Percentiles rank a stretch among this genome's conserved stretches.
These are phyloP conservation scores for Diaporthe ampelina DNA, from an alignment of 2,329 filamentous ascomycete species.

Conservation along the genomic window DNA sequence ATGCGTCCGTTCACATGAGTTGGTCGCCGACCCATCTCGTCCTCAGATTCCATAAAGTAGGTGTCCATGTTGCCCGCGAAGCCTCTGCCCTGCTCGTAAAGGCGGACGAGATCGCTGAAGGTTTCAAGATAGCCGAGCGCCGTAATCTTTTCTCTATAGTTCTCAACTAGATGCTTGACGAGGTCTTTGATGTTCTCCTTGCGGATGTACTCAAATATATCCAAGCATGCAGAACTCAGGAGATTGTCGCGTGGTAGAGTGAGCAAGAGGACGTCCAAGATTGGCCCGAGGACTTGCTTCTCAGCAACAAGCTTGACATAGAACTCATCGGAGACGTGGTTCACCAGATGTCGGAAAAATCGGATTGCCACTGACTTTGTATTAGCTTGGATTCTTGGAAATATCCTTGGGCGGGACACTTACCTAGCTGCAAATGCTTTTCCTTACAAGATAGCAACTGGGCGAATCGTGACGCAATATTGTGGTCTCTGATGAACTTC, in stretches of 20 bases:
- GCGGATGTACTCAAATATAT: slow-evolving; percentile 93
- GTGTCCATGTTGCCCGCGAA: slow-evolving; percentile 74
- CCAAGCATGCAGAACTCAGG: slow-evolving; percentile 91
- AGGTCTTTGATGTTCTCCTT: slow-evolving; percentile 85
- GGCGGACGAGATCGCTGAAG: slow-evolving; percentile 81
- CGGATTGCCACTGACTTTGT: slow-evolving; percentile 81
- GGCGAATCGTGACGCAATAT: slow-evolving; percentile 82
- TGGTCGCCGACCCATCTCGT: slow-evolving; percentile 63
- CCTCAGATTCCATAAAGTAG: slow-evolving; percentile 80
- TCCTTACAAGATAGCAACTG: slow-evolving; percentile 87
- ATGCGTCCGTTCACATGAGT: slow-evolving; percentile 61
- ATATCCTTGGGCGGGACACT: slow-evolving; percentile 50
- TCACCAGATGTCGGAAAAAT: slow-evolving; percentile 90
- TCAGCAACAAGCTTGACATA: slow-evolving; percentile 89
- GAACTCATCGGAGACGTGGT: slow-evolving; percentile 85
- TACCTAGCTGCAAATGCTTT: slow-evolving; percentile 93
- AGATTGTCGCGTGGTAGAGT: slow-evolving; percentile 95
- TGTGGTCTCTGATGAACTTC: slow-evolving; percentile 86
- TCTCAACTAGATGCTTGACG: slow-evolving; percentile 86
- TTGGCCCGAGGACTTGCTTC: slow-evolving; percentile 84
- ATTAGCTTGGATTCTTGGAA: slow-evolving; percentile 43
- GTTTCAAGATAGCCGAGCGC: slow-evolving; percentile 86
- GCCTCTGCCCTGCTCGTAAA: slow-evolving; percentile 84
- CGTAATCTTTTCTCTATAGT: slow-evolving; percentile 83
- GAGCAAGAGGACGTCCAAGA: slow-evolving; percentile 85